A percentile compares a stretch with the other conserved stretches of the same genome.
Conservation (phyloP, 1,284 basidiomycete genomes). For the Leccinum griseonigrum region DNA sequence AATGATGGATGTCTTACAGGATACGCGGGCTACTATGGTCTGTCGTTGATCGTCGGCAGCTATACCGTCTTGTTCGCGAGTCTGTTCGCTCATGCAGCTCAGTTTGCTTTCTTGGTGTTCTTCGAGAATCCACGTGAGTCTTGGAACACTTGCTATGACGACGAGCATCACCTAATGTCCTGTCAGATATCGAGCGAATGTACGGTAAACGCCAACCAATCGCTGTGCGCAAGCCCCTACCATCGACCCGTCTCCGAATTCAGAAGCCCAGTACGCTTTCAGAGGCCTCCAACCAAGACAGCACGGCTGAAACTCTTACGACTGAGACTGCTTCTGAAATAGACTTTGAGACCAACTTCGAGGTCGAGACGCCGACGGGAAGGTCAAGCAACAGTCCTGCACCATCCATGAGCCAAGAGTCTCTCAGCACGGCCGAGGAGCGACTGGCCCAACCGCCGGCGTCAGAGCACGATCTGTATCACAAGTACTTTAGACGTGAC, state of each 20-base stretch:
- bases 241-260: slow-evolving; percentile 18
- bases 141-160: background rate
- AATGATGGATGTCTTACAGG: slow-evolving; percentile 42
- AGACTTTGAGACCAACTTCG: slow-evolving; percentile 66
- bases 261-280: background rate
- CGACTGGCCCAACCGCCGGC: slow-evolving; percentile 31
- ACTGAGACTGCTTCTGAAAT: slow-evolving; percentile 70
- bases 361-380: slow-evolving; percentile 41
- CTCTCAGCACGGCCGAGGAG: slow-evolving; percentile 3
- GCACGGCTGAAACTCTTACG: slow-evolving; percentile 23
- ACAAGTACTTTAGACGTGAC: slow-evolving; percentile 91
- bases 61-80: slow-evolving; percentile 93
- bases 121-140: slow-evolving; percentile 95
- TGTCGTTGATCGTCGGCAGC: slow-evolving; percentile 86
- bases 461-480: slow-evolving; percentile 86
- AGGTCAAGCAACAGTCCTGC: slow-evolving; percentile 2
- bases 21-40: slow-evolving; percentile 95
- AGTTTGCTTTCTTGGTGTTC: slow-evolving; percentile 94
- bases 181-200: slow-evolving; percentile 84
- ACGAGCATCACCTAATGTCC: background rate
- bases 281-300: slow-evolving; percentile 6
- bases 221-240: slow-evolving; percentile 74
- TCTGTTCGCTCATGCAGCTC: slow-evolving; percentile 88
- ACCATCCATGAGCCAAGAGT: slow-evolving; percentile 5
- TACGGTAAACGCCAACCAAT: slow-evolving; percentile 89